Base-by-base conservation (phyloP, 2,329 filamentous ascomycete genomes). In the Ceratocystiopsis sp. region DNA sequence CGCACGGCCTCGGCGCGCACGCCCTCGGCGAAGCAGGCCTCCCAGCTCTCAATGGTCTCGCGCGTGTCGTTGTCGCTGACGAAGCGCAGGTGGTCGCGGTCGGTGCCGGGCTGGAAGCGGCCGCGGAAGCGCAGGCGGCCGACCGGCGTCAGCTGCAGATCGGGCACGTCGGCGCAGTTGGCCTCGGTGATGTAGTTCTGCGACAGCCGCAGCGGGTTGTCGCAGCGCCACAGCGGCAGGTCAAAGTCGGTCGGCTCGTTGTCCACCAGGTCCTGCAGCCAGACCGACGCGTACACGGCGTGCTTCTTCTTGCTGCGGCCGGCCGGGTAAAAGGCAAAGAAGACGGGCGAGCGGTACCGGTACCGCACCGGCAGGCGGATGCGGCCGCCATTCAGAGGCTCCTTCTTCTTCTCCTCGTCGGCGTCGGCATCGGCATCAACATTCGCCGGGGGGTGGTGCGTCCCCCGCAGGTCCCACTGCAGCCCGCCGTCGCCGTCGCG, bases 11-110 rank as follows among this genome's bases (percentile, higher is more conserved):
- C 72, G 14, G 68, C 62, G 2, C 91, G 76, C 0, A 94, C 84
- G 13, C 89, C 89, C 59, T 96, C 87, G 0, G 85, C 77, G 36
- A 81, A 75, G 57, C 89, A 95, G 0, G 86, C 84, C 59, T 95
- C 86, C 85, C 87, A 96, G 0, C 81, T 83, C 62, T 96, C 89
- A 50, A 84, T 93, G 0, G 87, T 95, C 65, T 96, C 91, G 32
- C 89, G 79, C 1, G 81, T 80, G 56, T 93, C 78, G 54, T 93
- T 94, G 59, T 93, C 84, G 40, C 77, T 73, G 18, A 94, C 78
- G 52, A 94, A 95, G 2, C 68, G 69, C 50, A 84, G 72, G 56
- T 96, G 91, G 16, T 84, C 81, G 43, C 84, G 76, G 57, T 95
- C 87, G 40, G 84, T 93, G 14, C 89, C 89, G 0, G 87, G 78